Conservation (phyloP, 257 asterid species). For the Plectranthus barbatus region DNA sequence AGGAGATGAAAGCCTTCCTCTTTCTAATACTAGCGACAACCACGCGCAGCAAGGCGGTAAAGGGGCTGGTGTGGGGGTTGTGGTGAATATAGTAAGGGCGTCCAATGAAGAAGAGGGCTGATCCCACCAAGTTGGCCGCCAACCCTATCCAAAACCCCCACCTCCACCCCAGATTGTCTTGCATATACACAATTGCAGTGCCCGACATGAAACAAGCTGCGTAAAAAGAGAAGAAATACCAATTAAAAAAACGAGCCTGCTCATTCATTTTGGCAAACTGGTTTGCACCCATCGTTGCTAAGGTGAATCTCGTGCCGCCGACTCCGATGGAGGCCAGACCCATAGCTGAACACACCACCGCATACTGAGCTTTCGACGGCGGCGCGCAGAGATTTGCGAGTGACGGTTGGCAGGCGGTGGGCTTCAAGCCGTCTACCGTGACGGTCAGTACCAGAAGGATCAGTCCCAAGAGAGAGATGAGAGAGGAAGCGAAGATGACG, state of each 20-base stretch:
- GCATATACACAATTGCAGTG: conserved; percentile 33
- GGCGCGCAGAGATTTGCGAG: conserved; percentile 12
- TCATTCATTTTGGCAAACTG: conserved; percentile 25
- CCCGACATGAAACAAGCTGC: conserved; percentile 3
- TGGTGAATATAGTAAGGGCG: conserved; percentile 13
- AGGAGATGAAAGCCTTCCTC: conserved; percentile 10
- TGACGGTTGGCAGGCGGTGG: conserved; percentile 15
- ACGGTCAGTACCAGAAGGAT: conserved; percentile 24
- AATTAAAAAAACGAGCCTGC: conserved; percentile 30
- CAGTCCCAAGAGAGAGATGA: conserved; percentile 34
- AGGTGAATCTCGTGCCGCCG: conserved; percentile 34
- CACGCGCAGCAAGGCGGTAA: conserved; percentile 28
- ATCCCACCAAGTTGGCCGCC: conserved; percentile 13
- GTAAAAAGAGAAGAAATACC: conserved; percentile 34
- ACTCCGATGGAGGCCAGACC: conserved; percentile 23
- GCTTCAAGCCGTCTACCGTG: conserved; percentile 26
- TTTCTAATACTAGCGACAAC: conserved; percentile 31
- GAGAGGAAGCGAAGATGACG: conserved; percentile 42
- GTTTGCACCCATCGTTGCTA: conserved; percentile 44
- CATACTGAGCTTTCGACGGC: conserved; percentile 23
- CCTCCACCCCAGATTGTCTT: conserved; percentile 43
- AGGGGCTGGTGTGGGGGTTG: conserved; percentile 32
- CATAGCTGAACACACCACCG: conserved; percentile 24
- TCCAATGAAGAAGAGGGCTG: conserved; percentile 30
- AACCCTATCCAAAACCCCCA: conserved; percentile 29